Base-by-base conservation (phyloP, 2,329 filamentous ascomycete species). In the Amauroascus niger region DNA sequence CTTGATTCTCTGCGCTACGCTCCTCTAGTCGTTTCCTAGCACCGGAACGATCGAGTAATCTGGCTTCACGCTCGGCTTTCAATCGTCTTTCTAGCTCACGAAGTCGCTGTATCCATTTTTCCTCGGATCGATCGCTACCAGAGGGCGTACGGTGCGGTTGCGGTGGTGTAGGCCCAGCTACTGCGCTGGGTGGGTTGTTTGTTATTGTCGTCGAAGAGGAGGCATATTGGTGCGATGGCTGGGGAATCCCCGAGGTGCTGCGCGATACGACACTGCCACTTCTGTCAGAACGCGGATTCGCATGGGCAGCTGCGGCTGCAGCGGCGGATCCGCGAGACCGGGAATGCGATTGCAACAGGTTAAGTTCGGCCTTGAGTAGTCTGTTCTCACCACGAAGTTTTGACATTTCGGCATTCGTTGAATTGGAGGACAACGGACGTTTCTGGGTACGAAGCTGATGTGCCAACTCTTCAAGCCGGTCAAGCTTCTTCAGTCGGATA, bases 71-170 rank as follows among this genome's bases (percentile, higher is more conserved):
- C 72, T 98, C 93, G 44, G 87, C 83, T 68, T 95, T 95, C 16
- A 98, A 76, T 61, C 94, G 82, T 60, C 84, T 79, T 74, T 98
- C 93, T 61, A 97, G 74, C 65, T 97, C 90, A 54, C 88, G 82
- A 32, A 97, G 76, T 6, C 93, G 76, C 58, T 95, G 80, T 59
- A 94, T 82, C 88, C 88, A 95, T 60, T 86, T 81, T 59, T 87
- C 84, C 61, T 91, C 85, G 37, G 75, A 63, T 8, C 59, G 59
- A n/a, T 71, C 65, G 58, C 58, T 62, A 30, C 57, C 50, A 11
- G 58, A 47, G 32, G 52, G 46, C 26, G 52, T 56, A 39, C 39
- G 40, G 45, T 43, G 28, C 46, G 39, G 14, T 41, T 33, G 50
- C 45, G 35, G 32, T 3, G 45, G 33, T 54, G 3, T 59, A 55